Conservation (phyloP, 148 eudicot genomes). For the Salicornia ramosissima region DNA sequence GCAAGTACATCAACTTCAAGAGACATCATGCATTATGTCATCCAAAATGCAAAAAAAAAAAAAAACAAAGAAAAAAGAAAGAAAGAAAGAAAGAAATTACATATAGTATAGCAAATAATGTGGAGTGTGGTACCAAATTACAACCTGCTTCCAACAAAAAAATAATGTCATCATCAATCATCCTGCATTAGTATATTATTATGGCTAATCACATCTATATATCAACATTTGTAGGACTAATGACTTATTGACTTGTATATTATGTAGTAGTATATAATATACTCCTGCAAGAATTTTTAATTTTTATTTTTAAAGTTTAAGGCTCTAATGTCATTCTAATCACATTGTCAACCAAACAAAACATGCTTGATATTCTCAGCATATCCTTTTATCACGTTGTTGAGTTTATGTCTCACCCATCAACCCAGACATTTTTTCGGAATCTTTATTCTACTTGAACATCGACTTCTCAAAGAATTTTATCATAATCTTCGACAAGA, state of each 20-base stretch:
- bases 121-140: background rate
- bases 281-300: background rate
- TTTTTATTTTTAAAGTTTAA: no score
- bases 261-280: no score
- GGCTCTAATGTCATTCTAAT: no score
- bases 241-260: no score
- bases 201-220: background rate
- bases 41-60: background rate
- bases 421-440: conserved; percentile 34
- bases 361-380: background rate
- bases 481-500: conserved; percentile 13
- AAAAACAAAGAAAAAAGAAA: no score
- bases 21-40: conserved; percentile 5
- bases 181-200: background rate
- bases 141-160: background rate
- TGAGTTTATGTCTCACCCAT: conserved; percentile 7
- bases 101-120: no score
- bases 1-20: background rate
- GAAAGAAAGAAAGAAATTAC: no score
- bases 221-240: background rate
- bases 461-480: conserved; percentile 3
- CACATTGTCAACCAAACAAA: background rate
- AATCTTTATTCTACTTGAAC: conserved; percentile 25
- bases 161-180: background rate
- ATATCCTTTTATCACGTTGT: no score